Evolutionary conservation across 768 basidiomycete species (phyloP).

Genomic region (Candolleomyces eurysporus): DNA sequence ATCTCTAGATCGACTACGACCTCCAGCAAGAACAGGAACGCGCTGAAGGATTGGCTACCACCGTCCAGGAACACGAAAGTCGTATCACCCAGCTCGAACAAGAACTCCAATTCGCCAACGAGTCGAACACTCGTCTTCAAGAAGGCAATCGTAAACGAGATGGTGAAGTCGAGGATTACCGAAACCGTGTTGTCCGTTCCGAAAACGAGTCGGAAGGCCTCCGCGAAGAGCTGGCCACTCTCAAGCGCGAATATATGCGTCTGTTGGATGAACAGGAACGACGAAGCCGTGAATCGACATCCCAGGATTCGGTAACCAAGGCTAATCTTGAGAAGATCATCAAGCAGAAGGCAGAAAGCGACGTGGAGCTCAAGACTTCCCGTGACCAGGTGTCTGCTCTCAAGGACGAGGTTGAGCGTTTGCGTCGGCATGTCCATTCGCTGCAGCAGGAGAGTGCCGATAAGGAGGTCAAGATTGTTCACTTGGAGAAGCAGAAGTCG

Average conservation of each 20-base stretch:
- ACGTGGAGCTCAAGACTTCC: constrained; percentile 46
- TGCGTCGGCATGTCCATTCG: constrained; percentile 62
- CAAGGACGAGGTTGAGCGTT: constrained; percentile 56
- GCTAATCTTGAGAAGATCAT: constrained; percentile 48
- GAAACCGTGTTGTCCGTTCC: constrained; percentile 42
- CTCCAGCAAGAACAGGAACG: constrained; percentile 54
- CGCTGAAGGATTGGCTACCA: constrained; percentile 29
- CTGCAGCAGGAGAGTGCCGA: constrained; percentile 81
- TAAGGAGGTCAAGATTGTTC: constrained; percentile 77
- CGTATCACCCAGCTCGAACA: constrained; percentile 50
- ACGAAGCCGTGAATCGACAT: constrained; percentile 43
- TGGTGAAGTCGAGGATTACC: constrained; percentile 48
- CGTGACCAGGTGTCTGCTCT: constrained; percentile 49
- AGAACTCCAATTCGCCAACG: constrained; percentile 54
- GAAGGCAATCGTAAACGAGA: constrained; percentile 57
- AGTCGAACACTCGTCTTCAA: constrained; percentile 55
- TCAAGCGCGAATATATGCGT: constrained; percentile 55
- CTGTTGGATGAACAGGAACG: constrained; percentile 47
- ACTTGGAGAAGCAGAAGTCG: constrained; percentile 62
- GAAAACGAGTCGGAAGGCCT: constrained; percentile 54
- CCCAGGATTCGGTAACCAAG: constrained; percentile 45
- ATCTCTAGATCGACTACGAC: constrained; percentile 49
- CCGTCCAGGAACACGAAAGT: constrained; percentile 53
- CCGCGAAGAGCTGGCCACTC: constrained; percentile 51
- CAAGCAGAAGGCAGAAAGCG: constrained; percentile 53